These are phyloP conservation scores for Dendrobium nobile DNA, from an alignment of 106 monocot genomes.

Conservation along the genomic window DNA sequence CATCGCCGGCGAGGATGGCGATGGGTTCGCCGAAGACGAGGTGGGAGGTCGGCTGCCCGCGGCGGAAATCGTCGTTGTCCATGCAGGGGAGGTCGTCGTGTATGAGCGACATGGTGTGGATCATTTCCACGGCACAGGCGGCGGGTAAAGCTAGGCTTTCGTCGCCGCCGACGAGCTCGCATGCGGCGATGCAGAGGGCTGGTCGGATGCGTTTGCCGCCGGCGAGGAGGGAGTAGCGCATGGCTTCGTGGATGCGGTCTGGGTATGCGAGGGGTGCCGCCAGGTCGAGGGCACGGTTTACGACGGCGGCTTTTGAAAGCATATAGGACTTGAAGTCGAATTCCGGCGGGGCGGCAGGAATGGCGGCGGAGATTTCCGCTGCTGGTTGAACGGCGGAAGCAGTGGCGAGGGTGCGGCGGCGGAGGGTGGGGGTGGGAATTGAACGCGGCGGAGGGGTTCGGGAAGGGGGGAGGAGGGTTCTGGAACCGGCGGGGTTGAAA, in stretches of 20 bases:
- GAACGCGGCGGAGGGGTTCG: background rate
- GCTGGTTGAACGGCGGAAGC: background rate
- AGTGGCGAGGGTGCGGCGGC: background rate
- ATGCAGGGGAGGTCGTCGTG: conserved; percentile 80
- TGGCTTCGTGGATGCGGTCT: conserved; percentile 47
- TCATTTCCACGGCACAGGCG: conserved; percentile 56
- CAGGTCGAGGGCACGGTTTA: conserved; percentile 38
- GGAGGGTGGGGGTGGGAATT: background rate
- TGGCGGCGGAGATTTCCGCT: background rate
- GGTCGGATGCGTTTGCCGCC: conserved; percentile 71
- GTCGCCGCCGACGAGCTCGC: conserved; percentile 41
- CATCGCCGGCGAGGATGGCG: conserved; percentile 68
- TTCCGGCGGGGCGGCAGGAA: background rate
- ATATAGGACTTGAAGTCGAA: conserved; percentile 62
- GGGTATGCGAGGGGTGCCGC: conserved; percentile 30
- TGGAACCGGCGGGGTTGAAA: background rate
- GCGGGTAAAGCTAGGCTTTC: conserved; percentile 29
- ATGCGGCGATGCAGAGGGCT: conserved; percentile 47
- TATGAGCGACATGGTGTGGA: conserved; percentile 72
- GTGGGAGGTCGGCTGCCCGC: conserved; percentile 53
- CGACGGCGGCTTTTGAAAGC: conserved; percentile 27
- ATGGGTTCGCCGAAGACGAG: conserved; percentile 47
- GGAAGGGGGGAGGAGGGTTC: background rate
- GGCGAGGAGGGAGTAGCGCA: conserved; percentile 66
- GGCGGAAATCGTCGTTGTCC: conserved; percentile 68